Conservation (phyloP, 2,329 filamentous ascomycete species). For the Neurospora crassa region DNA sequence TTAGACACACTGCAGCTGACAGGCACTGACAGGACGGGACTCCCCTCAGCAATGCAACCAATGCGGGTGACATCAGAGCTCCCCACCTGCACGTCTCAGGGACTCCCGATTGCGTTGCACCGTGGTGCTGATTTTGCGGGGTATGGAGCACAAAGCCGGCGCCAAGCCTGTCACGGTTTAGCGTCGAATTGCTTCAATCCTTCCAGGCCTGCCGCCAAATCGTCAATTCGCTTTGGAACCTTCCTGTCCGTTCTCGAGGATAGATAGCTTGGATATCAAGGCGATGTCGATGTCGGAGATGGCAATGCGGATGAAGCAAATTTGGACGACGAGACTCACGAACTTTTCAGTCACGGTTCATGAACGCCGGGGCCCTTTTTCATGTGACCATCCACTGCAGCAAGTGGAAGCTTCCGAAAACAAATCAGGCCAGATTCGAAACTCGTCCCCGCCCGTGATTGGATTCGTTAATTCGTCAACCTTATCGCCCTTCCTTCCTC, state of each 20-base stretch:
- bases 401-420: neutral
- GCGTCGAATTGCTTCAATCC: neutral
- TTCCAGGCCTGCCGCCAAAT: neutral
- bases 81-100: constrained; percentile 13
- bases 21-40: neutral
- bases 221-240: neutral
- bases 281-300: neutral
- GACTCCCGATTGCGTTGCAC: constrained; percentile 7
- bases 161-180: constrained; percentile 10
- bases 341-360: neutral
- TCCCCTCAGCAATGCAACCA: neutral
- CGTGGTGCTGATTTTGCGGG: constrained; percentile 13
- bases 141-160: constrained; percentile 12
- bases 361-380: neutral
- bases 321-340: neutral
- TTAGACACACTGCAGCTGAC: neutral
- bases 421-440: neutral
- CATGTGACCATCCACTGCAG: neutral
- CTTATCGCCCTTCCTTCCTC: neutral
- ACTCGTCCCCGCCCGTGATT: neutral
- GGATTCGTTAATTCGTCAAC: neutral
- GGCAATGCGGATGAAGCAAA: neutral
- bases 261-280: neutral
- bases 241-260: neutral
- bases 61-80: constrained; percentile 18